Conservation (phyloP, 345 rosid species). For the Gossypium sturtianum region DNA sequence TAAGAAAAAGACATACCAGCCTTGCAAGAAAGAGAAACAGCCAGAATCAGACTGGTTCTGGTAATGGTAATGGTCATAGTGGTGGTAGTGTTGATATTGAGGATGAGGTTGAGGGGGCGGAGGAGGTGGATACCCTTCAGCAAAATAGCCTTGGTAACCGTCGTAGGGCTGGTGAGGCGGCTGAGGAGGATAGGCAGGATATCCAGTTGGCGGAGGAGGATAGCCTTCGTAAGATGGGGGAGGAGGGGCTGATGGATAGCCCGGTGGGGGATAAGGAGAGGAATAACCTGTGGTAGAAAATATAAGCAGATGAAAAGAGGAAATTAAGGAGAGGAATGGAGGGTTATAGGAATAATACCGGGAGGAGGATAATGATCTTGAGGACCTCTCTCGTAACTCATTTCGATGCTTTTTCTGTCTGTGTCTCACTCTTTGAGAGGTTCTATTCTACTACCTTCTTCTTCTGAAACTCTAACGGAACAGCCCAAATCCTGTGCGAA, state of each 20-base stretch:
- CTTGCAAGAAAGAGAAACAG: slow-evolving; percentile 49
- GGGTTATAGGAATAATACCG: slow-evolving; percentile 24
- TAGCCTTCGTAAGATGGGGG: slow-evolving; percentile 49
- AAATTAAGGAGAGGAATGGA: slow-evolving; percentile 2
- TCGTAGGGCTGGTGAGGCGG: slow-evolving; percentile 36
- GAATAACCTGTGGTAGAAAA: slow-evolving; percentile 28
- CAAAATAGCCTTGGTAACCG: slow-evolving; percentile 79
- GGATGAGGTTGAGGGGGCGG: slow-evolving; percentile 42
- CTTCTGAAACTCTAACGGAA: too few relatives aligned
- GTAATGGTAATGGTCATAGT: slow-evolving; percentile 48
- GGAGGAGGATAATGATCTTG: slow-evolving; percentile 61
- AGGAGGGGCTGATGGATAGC: slow-evolving; percentile 57
- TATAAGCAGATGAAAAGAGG: not conserved
- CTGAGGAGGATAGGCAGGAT: slow-evolving; percentile 34
- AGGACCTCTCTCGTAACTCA: slow-evolving; percentile 63
- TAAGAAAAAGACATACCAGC: slow-evolving; percentile 51
- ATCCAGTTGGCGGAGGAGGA: slow-evolving; percentile 47
- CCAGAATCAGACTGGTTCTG: slow-evolving; percentile 43
- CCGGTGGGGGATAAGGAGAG: slow-evolving; percentile 27
- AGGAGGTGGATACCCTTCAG: slow-evolving; percentile 43
- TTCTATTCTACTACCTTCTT: too few relatives aligned
- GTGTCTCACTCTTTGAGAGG: too few relatives aligned
- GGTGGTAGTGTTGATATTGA: slow-evolving; percentile 29
- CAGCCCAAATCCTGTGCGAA: too few relatives aligned
- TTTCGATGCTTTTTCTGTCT: not conserved